phyloP scores from a whole-genome alignment of 1,284 basidiomycete species.

The Sporisorium sorghi region DNA sequence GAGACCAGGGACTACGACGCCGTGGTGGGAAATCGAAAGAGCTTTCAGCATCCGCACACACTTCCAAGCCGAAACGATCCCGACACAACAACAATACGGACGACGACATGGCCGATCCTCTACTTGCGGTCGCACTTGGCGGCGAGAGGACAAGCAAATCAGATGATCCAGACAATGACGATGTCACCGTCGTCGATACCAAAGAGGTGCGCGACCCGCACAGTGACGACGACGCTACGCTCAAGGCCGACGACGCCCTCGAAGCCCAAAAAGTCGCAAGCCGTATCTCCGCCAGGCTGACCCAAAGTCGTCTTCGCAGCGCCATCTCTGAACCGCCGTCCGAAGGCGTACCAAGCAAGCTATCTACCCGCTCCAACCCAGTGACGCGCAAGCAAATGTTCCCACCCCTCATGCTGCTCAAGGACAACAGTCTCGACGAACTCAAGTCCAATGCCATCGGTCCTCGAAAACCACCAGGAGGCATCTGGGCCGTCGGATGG shows the following conservation, averaged over 20 bases:
- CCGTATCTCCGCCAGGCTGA: constrained; percentile 40
- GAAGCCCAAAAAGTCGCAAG: constrained; percentile 39
- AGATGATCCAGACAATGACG: constrained; percentile 6
- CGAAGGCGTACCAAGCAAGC: constrained; percentile 41
- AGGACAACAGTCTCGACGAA: constrained; percentile 54
- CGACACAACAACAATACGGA: constrained; percentile 6
- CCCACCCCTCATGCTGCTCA: constrained; percentile 63
- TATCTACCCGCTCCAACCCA: constrained; percentile 46
- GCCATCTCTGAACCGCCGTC: constrained; percentile 19
- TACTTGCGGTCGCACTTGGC: constrained; percentile 7
- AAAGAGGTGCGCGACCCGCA: constrained; percentile 10
- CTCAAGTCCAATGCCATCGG: constrained; percentile 66
- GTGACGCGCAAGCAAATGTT: constrained; percentile 55
- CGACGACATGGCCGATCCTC: constrained; percentile 11
- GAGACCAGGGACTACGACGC: constrained; percentile 6
- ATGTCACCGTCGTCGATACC: constrained; percentile 7
- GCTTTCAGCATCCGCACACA: background rate
- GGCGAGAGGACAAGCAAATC: background rate
- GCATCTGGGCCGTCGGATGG: constrained; percentile 47
- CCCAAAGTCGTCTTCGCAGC: constrained; percentile 13
- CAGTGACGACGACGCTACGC: constrained; percentile 27
- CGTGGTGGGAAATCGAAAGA: constrained; percentile 16
- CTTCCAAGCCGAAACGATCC: background rate
- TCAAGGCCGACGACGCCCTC: constrained; percentile 24
- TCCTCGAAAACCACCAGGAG: constrained; percentile 57